Evolutionary conservation across 2,329 filamentous ascomycete genomes (phyloP).

Genomic region (Lachnum nothofagi): DNA sequence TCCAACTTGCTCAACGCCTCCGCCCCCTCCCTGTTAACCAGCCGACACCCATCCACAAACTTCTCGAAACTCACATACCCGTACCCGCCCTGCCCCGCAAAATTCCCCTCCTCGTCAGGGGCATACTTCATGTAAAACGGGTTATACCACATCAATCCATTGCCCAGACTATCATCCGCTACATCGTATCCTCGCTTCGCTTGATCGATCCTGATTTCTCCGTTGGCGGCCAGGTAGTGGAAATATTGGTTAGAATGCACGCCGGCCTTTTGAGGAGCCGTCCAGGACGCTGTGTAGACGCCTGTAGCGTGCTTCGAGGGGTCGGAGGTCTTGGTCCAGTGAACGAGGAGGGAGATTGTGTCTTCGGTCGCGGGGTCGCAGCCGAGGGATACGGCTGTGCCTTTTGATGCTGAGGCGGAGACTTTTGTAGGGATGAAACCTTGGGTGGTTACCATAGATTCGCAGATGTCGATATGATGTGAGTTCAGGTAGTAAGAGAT

Average conservation of each 20-base stretch:
- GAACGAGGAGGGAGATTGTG: constrained; percentile 84
- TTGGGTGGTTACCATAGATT: constrained; percentile 74
- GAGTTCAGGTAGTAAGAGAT: constrained; percentile 96
- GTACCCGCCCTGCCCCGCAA: constrained; percentile 84
- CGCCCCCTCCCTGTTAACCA: constrained; percentile 69
- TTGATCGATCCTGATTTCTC: constrained; percentile 86
- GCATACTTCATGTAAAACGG: constrained; percentile 95
- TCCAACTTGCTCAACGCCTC: constrained; percentile 73
- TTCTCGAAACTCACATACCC: constrained; percentile 95
- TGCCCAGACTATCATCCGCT: constrained; percentile 68
- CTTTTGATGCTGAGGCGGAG: constrained; percentile 70
- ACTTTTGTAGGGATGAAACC: constrained; percentile 76
- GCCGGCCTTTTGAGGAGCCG: constrained; percentile 82
- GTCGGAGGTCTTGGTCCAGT: constrained; percentile 73
- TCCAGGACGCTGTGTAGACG: constrained; percentile 93
- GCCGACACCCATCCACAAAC: constrained; percentile 81
- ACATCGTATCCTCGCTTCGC: constrained; percentile 93
- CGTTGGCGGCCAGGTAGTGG: constrained; percentile 80
- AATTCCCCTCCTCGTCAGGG: constrained; percentile 91
- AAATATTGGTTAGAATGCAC: constrained; percentile 98
- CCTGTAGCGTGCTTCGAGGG: constrained; percentile 70
- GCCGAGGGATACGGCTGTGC: constrained; percentile 71
- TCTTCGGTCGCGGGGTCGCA: constrained; percentile 81
- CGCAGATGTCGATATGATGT: constrained; percentile 88
- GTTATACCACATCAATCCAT: constrained; percentile 75